Conservation (phyloP, 2,329 filamentous ascomycete species). For the Penicillium sp. region DNA sequence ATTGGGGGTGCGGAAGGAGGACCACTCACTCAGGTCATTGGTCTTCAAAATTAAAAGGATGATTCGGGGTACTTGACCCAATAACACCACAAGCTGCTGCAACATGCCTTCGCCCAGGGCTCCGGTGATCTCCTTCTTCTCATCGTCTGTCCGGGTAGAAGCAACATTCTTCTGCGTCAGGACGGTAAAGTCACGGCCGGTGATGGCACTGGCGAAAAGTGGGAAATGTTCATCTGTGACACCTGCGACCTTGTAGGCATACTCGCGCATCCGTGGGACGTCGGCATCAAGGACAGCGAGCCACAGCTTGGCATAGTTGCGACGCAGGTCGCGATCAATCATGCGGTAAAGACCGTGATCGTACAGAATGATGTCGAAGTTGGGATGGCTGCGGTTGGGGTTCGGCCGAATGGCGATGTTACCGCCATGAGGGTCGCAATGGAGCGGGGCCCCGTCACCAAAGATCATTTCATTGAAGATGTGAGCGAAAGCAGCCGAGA, state of each 20-base stretch:
- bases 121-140: conserved; percentile 80
- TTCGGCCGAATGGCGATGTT: conserved; percentile 91
- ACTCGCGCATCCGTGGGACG: conserved; percentile 76
- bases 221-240: conserved; percentile 87
- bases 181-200: conserved; percentile 80
- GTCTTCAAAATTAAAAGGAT: conserved; percentile 96
- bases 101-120: conserved; percentile 84
- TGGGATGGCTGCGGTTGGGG: conserved; percentile 53
- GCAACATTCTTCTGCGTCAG: conserved; percentile 55
- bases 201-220: conserved; percentile 92
- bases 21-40: conserved; percentile 70
- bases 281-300: conserved; percentile 90
- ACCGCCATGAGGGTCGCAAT: conserved; percentile 95
- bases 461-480: conserved; percentile 99
- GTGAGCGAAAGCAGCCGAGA: conserved; percentile 79
- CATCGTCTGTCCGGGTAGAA: conserved; percentile 59
- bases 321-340: conserved; percentile 69
- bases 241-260: conserved; percentile 81
- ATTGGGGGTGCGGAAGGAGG: no score
- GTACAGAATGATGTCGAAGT: conserved; percentile 94
- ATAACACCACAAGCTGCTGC: conserved; percentile 77
- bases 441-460: conserved; percentile 75
- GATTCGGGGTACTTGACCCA: conserved; percentile 82
- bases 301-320: conserved; percentile 95
- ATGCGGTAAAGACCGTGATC: conserved; percentile 95